These are phyloP conservation scores for Aspergillus egyptiacus DNA, from an alignment of 495 filamentous ascomycete species.

Conservation along the genomic window DNA sequence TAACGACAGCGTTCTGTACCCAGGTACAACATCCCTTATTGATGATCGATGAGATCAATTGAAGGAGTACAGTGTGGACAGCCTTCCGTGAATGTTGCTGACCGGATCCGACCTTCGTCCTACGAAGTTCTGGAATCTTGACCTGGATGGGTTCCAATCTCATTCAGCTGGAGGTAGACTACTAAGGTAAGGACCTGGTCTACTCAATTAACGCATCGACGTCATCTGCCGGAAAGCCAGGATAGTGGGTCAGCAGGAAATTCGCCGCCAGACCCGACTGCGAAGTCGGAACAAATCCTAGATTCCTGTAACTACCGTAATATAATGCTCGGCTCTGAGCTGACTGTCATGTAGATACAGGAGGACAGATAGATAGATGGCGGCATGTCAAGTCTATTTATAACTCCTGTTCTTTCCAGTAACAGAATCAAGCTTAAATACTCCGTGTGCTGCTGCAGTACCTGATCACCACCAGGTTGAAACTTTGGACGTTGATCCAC, in stretches of 20 bases:
- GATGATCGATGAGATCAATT: too few species aligned
- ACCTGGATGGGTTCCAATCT: not conserved
- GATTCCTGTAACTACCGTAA: not conserved
- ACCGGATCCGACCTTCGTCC: too few species aligned
- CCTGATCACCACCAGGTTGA: not conserved
- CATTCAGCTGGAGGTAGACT: not conserved
- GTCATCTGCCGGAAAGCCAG: not conserved
- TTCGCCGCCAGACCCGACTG: conserved; percentile 1
- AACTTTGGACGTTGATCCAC: conserved; percentile 3
- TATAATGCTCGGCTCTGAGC: too few species aligned
- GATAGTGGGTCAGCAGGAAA: not conserved
- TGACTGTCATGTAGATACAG: too few species aligned
- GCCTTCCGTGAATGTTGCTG: too few species aligned
- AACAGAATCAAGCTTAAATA: not conserved
- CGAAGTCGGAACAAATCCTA: not conserved
- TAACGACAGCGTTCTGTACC: too few species aligned
- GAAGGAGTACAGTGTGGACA: too few species aligned
- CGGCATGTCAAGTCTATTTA: not conserved
- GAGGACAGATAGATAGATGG: not conserved
- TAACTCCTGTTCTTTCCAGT: too few species aligned
- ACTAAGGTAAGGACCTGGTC: not conserved
- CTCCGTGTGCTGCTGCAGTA: not conserved
- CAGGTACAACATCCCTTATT: too few species aligned
- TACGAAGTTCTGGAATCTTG: too few species aligned
- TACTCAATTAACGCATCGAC: not conserved